phyloP scores from a whole-genome alignment of 257 asterid species.

The Solanum appendiculatum region DNA sequence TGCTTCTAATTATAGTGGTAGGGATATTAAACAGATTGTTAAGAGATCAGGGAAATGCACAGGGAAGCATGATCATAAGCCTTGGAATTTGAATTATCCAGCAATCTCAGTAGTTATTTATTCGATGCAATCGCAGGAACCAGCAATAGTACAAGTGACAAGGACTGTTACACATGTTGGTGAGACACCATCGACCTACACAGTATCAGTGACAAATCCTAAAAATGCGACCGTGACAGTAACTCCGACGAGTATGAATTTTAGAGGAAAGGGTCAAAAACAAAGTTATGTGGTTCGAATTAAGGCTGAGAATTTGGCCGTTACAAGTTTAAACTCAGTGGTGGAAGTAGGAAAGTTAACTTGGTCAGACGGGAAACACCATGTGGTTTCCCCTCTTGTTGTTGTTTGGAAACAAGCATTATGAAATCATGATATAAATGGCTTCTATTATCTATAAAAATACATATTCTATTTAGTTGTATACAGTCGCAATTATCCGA shows the following conservation, averaged over 20 bases:
- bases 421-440: background rate
- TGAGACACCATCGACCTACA: constrained; percentile 20
- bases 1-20: constrained; percentile 36
- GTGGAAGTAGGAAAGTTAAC: constrained; percentile 48
- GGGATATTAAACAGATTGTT: constrained; percentile 32
- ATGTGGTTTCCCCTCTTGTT: constrained; percentile 58
- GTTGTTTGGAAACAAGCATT: constrained; percentile 48
- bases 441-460: background rate
- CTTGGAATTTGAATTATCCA: constrained; percentile 78
- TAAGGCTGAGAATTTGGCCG: constrained; percentile 31
- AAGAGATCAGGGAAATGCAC: constrained; percentile 25
- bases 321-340: constrained; percentile 27
- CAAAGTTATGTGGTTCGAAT: constrained; percentile 33
- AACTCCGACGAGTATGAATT: constrained; percentile 36
- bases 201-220: constrained; percentile 25
- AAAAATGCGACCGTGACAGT: constrained; percentile 31
- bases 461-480: background rate
- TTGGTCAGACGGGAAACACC: constrained; percentile 57
- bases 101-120: constrained; percentile 47
- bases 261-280: constrained; percentile 35
- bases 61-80: constrained; percentile 16
- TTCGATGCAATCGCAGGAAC: constrained; percentile 1
- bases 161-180: constrained; percentile 58
- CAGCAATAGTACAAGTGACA: constrained; percentile 6
- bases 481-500: background rate